Percentiles rank a stretch among this genome's conserved stretches.
phyloP scores from a whole-genome alignment of 2,329 filamentous ascomycete species.

The Colletotrichum truncatum region DNA sequence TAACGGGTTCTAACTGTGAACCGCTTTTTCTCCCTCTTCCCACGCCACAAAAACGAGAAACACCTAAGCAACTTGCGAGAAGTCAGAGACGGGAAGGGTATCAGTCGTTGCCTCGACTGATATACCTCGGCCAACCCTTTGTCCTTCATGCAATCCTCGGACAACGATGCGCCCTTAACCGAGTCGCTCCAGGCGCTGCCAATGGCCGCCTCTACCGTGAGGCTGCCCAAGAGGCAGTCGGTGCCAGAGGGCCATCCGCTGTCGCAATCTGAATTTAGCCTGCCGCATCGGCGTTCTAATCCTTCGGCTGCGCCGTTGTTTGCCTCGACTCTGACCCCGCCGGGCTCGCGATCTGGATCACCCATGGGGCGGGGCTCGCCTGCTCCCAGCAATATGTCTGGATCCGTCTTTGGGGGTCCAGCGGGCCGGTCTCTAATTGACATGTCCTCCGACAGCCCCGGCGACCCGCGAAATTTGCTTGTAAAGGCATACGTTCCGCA shows the following conservation, averaged over 20 bases:
- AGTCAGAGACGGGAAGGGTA: slow-evolving; percentile 21
- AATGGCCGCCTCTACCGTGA: slow-evolving; percentile 68
- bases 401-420: slow-evolving; percentile 65
- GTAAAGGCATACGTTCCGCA: slow-evolving; percentile 89
- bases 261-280: slow-evolving; percentile 61
- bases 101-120: slow-evolving; percentile 23
- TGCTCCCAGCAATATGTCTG: slow-evolving; percentile 60
- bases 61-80: neutral
- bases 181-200: slow-evolving; percentile 77
- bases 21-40: neutral
- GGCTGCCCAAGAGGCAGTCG: slow-evolving; percentile 70
- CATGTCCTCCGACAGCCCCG: slow-evolving; percentile 53
- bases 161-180: slow-evolving; percentile 70
- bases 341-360: slow-evolving; percentile 74
- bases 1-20: slow-evolving; percentile 15
- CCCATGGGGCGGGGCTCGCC: slow-evolving; percentile 69
- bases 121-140: slow-evolving; percentile 31
- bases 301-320: slow-evolving; percentile 70
- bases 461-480: slow-evolving; percentile 72
- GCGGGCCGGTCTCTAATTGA: slow-evolving; percentile 55
- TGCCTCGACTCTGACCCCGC: slow-evolving; percentile 73
- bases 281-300: slow-evolving; percentile 64
- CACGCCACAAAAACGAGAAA: neutral
- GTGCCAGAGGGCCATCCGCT: slow-evolving; percentile 55
- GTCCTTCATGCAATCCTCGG: slow-evolving; percentile 75